A percentile compares a stretch with the other conserved stretches of the same genome.
phyloP scores from a whole-genome alignment of 768 basidiomycete species.

The Boletus sp. region DNA sequence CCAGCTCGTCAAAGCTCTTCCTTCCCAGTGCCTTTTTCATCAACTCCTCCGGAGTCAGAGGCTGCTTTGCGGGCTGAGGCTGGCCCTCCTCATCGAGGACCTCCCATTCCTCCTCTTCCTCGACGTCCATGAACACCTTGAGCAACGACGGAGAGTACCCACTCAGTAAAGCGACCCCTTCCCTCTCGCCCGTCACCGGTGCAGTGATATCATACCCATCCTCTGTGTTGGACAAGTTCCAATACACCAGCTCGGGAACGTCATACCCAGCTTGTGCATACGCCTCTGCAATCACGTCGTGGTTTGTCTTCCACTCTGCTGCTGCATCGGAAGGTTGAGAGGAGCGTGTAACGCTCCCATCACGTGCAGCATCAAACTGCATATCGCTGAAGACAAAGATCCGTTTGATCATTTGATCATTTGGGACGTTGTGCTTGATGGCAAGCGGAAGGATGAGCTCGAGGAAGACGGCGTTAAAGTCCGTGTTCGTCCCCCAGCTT shows the following conservation, averaged over 20 bases:
- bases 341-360: too few relatives aligned
- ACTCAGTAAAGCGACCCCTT: conserved; percentile 67
- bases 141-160: conserved; percentile 69
- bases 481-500: conserved; percentile 58
- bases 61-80: conserved; percentile 26
- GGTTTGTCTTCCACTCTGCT: conserved; percentile 57
- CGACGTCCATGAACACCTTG: conserved; percentile 69
- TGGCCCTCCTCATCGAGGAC: conserved; percentile 32
- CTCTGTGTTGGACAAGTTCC: conserved; percentile 48
- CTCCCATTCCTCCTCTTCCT: conserved; percentile 38
- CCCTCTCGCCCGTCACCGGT: conserved; percentile 50
- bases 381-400: conserved; percentile 78
- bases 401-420: conserved; percentile 73
- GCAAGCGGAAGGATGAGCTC: conserved; percentile 64
- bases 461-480: conserved; percentile 60
- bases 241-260: conserved; percentile 71
- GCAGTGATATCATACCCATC: conserved; percentile 29
- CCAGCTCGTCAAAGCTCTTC: conserved; percentile 53
- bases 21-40: conserved; percentile 49
- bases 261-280: conserved; percentile 66
- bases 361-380: conserved; percentile 56
- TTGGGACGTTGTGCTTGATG: conserved; percentile 50
- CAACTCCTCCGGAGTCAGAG: conserved; percentile 41
- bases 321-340: background rate
- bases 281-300: conserved; percentile 52